Conservation (phyloP, 2,329 filamentous ascomycete genomes). For the Penicillium psychrosexuale region DNA sequence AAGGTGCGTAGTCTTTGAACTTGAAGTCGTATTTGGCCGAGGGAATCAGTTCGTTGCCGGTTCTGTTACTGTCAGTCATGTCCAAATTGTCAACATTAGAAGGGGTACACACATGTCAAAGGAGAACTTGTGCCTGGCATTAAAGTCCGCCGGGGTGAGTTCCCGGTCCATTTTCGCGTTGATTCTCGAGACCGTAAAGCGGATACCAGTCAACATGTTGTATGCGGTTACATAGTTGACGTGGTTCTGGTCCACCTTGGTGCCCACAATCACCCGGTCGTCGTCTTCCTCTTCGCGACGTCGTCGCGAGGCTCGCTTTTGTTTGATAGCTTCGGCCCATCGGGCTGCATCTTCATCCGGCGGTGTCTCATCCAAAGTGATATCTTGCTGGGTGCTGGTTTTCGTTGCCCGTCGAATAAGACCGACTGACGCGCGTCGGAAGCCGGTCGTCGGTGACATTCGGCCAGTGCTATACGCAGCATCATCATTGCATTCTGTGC, state of each 20-base stretch:
- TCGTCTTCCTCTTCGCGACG: conserved; percentile 89
- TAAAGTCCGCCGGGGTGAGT: conserved; percentile 86
- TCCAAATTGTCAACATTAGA: background rate
- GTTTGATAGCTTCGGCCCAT: conserved; percentile 89
- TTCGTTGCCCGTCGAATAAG: conserved; percentile 76
- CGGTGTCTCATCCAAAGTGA: conserved; percentile 75
- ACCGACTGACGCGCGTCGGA: conserved; percentile 77
- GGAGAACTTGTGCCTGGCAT: conserved; percentile 93
- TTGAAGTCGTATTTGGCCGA: conserved; percentile 99
- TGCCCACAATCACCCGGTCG: conserved; percentile 83
- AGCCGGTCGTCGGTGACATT: conserved; percentile 69
- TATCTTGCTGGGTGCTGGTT: conserved; percentile 81
- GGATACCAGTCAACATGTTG: conserved; percentile 99
- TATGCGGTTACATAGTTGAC: conserved; percentile 97
- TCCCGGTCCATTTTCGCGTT: conserved; percentile 95
- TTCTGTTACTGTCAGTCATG: conserved; percentile 54
- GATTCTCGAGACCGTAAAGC: conserved; percentile 90
- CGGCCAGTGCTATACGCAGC: conserved; percentile 67
- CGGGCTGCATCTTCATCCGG: conserved; percentile 87
- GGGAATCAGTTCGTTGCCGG: conserved; percentile 93
- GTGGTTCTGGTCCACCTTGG: conserved; percentile 95
- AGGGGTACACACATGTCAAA: conserved; percentile 79
- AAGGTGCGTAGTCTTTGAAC: conserved; percentile 99
- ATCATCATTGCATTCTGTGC: conserved; percentile 68
- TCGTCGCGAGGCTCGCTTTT: conserved; percentile 81